Percentiles rank a stretch among this genome's conserved stretches.
Evolutionary conservation across 441 rosid genomes (phyloP).

Genomic region (Geranium incanum): DNA sequence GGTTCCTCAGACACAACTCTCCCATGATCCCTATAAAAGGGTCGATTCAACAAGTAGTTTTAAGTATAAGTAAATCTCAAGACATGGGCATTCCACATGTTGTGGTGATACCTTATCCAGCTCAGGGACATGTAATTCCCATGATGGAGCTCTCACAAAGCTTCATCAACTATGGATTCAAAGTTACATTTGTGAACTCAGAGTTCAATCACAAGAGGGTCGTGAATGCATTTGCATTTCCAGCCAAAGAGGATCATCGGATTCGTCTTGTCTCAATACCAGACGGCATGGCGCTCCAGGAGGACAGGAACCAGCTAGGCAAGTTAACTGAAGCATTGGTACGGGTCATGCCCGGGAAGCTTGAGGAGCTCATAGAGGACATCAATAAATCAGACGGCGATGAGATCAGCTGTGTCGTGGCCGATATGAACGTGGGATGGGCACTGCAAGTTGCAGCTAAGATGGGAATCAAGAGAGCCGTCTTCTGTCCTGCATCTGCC

Average conservation of each 20-base stretch:
- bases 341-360: conserved; percentile 26
- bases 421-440: conserved; percentile 29
- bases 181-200: conserved; percentile 22
- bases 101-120: conserved; percentile 15
- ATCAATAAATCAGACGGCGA: conserved; percentile 21
- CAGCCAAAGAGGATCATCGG: not conserved
- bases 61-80: too few relatives aligned
- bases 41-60: too few relatives aligned
- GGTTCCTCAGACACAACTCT: too few relatives aligned
- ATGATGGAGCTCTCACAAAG: conserved; percentile 19
- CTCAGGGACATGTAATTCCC: conserved; percentile 26
- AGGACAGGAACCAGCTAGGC: conserved; percentile 26
- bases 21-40: too few relatives aligned
- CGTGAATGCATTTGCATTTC: not conserved
- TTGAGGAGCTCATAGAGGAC: conserved; percentile 23
- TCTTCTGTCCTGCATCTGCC: conserved; percentile 23
- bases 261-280: conserved; percentile 21
- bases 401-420: conserved; percentile 21
- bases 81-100: conserved; percentile 16
- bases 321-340: conserved; percentile 17
- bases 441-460: conserved; percentile 23
- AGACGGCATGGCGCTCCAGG: conserved; percentile 27
- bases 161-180: conserved; percentile 18
- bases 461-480: conserved; percentile 22
- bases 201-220: conserved; percentile 19